A percentile compares a stretch with the other conserved stretches of the same genome.
Conservation (phyloP, 2,329 filamentous ascomycete genomes). For the Biscogniauxia marginata region DNA sequence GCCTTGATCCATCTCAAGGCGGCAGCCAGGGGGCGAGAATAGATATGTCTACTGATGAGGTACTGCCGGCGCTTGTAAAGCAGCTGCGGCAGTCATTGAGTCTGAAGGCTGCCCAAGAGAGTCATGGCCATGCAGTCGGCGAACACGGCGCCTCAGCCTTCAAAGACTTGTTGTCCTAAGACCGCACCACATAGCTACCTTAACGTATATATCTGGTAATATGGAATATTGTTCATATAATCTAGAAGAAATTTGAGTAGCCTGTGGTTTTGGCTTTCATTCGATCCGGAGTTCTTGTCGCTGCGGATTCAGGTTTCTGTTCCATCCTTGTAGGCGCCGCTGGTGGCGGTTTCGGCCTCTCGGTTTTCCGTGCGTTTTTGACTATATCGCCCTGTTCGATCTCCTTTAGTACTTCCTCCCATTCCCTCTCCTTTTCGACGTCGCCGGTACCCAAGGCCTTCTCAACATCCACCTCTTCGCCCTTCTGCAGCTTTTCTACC, state of each 20-base stretch:
- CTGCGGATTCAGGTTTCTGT: constrained; percentile 21
- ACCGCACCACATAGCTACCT: constrained; percentile 13
- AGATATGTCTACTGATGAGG: constrained; percentile 55
- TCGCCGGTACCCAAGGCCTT: constrained; percentile 77
- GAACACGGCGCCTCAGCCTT: constrained; percentile 42
- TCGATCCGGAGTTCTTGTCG: constrained; percentile 18
- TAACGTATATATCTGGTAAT: constrained; percentile 13
- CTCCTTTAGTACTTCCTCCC: constrained; percentile 75
- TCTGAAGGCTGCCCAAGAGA: constrained; percentile 11
- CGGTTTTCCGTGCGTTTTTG: constrained; percentile 46
- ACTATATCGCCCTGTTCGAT: constrained; percentile 62
- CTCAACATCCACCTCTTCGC: constrained; percentile 83
- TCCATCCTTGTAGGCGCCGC: constrained; percentile 23
- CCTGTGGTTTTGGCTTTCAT: constrained; percentile 24
- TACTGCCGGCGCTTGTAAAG: constrained; percentile 57
- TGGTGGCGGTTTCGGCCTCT: constrained; percentile 36
- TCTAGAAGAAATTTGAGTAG: constrained; percentile 53
- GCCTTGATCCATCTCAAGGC: constrained; percentile 49
- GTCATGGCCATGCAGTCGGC: constrained; percentile 22
- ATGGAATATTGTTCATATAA: constrained; percentile 14
- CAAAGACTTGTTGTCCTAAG: constrained; percentile 59
- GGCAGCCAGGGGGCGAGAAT: constrained; percentile 55
- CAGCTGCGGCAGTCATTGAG: constrained; percentile 40
- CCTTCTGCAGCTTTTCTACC: constrained; percentile 65
- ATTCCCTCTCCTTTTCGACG: constrained; percentile 71